Evolutionary conservation across 2,329 filamentous ascomycete genomes (phyloP).

Genomic region (Alternaria alternata): DNA sequence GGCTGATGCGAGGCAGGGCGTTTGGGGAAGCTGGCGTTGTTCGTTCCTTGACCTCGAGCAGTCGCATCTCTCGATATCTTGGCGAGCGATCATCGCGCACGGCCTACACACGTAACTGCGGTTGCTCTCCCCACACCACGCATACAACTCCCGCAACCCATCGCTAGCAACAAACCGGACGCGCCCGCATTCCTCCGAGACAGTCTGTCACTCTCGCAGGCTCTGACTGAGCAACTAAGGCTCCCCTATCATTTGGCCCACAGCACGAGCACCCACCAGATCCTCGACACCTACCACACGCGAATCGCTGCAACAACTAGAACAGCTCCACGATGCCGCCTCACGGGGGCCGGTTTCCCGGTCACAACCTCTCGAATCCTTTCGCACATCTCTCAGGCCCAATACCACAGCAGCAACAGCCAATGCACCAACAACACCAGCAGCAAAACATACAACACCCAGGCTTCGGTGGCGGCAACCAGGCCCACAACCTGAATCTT

Average conservation of each 20-base stretch:
- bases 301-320: conserved; percentile 28
- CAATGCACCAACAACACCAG: conserved; percentile 59
- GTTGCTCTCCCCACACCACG: conserved; percentile 12
- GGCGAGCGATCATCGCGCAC: conserved; percentile 22
- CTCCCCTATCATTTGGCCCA: not conserved
- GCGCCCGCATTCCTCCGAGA: not conserved
- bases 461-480: conserved; percentile 63
- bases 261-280: not conserved
- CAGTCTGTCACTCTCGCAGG: not conserved
- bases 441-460: conserved; percentile 70
- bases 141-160: conserved; percentile 6
- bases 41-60: conserved; percentile 24
- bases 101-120: conserved; percentile 12
- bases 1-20: conserved; percentile 26
- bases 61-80: conserved; percentile 23
- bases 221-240: not conserved
- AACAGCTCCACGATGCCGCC: conserved; percentile 61
- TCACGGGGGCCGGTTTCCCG: conserved; percentile 66
- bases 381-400: conserved; percentile 64
- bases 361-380: conserved; percentile 65
- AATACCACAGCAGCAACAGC: conserved; percentile 34
- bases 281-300: conserved; percentile 8
- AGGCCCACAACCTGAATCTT: conserved; percentile 72
- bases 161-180: conserved; percentile 3
- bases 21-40: conserved; percentile 30